A percentile compares a stretch with the other conserved stretches of the same genome.
Evolutionary conservation across 257 asterid species (phyloP).

Genomic region (Coffea canephora): DNA sequence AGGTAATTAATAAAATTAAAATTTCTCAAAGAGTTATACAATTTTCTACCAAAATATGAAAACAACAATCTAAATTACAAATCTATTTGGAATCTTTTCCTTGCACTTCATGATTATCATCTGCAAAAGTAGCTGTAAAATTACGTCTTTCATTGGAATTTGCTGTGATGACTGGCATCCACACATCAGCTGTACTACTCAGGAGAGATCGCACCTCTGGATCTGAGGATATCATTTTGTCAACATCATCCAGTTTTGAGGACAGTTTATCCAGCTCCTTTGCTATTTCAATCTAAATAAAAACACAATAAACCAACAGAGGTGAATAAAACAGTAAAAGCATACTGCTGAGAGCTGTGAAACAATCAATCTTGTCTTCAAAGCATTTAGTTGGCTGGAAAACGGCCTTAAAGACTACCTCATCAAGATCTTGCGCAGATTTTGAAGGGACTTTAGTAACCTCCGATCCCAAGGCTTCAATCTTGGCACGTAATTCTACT

Average conservation of each 20-base stretch:
- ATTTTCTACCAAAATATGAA: not conserved
- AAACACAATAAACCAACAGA: not conserved
- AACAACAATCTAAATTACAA: not conserved
- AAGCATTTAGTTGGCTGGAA: not conserved
- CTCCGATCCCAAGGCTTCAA: conserved; percentile 75
- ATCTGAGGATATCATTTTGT: conserved; percentile 81
- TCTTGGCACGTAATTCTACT: conserved; percentile 91
- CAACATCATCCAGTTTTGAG: conserved; percentile 71
- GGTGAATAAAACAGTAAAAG: not conserved
- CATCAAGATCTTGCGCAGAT: conserved; percentile 70
- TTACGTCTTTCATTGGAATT: conserved; percentile 73
- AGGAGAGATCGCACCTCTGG: conserved; percentile 69
- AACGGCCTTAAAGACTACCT: conserved; percentile 42
- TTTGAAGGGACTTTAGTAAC: conserved; percentile 74
- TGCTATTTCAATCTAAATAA: conserved; percentile 73
- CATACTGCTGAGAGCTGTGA: not conserved
- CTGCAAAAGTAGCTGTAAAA: conserved; percentile 41
- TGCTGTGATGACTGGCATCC: conserved; percentile 97
- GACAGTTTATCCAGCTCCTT: conserved; percentile 79
- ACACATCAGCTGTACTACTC: conserved; percentile 78
- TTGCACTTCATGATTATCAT: conserved; percentile 37
- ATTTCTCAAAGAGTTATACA: not conserved
- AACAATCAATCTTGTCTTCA: not conserved
- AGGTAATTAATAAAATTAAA: not conserved
- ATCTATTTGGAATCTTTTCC: conserved; percentile 38